These are phyloP conservation scores for Metroxylon sagu DNA, from an alignment of 176 grass and related monocot species.

Conservation along the genomic window DNA sequence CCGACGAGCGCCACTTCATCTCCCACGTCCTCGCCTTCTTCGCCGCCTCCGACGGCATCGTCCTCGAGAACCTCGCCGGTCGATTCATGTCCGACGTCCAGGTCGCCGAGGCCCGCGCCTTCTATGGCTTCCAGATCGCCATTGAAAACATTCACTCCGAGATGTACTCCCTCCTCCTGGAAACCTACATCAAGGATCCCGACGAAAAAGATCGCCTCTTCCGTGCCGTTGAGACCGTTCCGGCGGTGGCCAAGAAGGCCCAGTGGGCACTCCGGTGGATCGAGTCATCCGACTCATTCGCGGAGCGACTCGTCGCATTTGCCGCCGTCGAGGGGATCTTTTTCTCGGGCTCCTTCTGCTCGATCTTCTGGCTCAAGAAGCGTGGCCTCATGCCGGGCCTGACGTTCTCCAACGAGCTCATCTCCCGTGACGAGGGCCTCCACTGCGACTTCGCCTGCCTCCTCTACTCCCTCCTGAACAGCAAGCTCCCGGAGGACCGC, in stretches of 20 bases:
- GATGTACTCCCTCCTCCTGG: too few relatives aligned
- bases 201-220: too few relatives aligned
- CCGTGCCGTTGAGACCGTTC: too few relatives aligned
- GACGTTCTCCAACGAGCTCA: conserved; percentile 18
- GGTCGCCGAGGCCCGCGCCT: too few relatives aligned
- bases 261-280: too few relatives aligned
- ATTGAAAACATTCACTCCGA: too few relatives aligned
- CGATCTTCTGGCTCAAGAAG: conserved; percentile 21
- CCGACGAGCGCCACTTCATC: conserved; percentile 14
- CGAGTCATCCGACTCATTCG: neutral
- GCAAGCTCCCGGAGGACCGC: neutral
- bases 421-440: conserved; percentile 12
- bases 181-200: too few relatives aligned
- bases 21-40: conserved; percentile 25
- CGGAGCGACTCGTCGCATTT: conserved; percentile 2
- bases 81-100: conserved; percentile 25
- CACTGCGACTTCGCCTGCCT: conserved; percentile 17
- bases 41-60: conserved; percentile 11
- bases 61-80: conserved; percentile 11
- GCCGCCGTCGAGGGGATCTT: conserved; percentile 11
- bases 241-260: too few relatives aligned
- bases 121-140: too few relatives aligned
- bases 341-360: conserved; percentile 8
- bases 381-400: conserved; percentile 7
- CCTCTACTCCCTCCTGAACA: neutral